These are phyloP conservation scores for Rhodofomes roseus DNA, from an alignment of 1,284 basidiomycete species.

Conservation along the genomic window DNA sequence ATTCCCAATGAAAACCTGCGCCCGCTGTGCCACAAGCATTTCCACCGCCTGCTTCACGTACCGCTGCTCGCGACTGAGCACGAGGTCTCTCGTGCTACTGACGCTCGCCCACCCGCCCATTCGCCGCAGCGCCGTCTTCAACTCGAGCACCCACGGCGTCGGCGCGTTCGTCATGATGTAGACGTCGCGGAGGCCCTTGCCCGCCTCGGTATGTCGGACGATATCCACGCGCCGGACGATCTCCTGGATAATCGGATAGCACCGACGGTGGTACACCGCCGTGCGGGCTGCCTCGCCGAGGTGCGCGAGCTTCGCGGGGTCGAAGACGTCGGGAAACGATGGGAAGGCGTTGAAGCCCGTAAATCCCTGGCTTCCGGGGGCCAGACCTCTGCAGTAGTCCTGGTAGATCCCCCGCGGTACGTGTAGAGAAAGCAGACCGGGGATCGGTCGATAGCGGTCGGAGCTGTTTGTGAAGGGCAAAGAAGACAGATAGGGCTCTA, in stretches of 20 bases:
- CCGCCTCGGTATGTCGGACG: slow-evolving; percentile 19
- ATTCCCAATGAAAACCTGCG: slow-evolving; percentile 42
- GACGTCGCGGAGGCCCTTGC: slow-evolving; percentile 22
- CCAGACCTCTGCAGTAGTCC: slow-evolving; percentile 46
- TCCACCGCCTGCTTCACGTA: slow-evolving; percentile 38
- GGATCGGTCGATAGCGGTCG: slow-evolving; percentile 21
- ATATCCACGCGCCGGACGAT: slow-evolving; percentile 31
- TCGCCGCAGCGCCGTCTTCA: slow-evolving; percentile 22
- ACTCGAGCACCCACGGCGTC: slow-evolving; percentile 23
- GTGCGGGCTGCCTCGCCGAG: slow-evolving; percentile 18
- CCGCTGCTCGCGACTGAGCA: slow-evolving; percentile 33
- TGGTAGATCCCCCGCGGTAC: slow-evolving; percentile 58
- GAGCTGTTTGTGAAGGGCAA: slow-evolving; percentile 7
- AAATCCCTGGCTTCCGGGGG: slow-evolving; percentile 35
- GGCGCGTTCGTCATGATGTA: slow-evolving; percentile 36
- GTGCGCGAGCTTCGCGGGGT: slow-evolving; percentile 20
- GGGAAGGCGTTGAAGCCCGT: slow-evolving; percentile 40
- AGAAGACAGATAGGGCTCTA: slow-evolving; percentile 11
- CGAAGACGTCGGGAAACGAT: slow-evolving; percentile 30
- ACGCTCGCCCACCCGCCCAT: slow-evolving; percentile 21
- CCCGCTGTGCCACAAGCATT: slow-evolving; percentile 40
- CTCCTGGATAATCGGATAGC: slow-evolving; percentile 37
- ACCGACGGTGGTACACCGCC: slow-evolving; percentile 31
- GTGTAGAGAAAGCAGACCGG: slow-evolving; percentile 51
- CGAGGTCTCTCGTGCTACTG: slow-evolving; percentile 32